A percentile compares a stretch with the other conserved stretches of the same genome.
Conservation (phyloP, 2,329 filamentous ascomycete species). For the Teratosphaeria viscida region DNA sequence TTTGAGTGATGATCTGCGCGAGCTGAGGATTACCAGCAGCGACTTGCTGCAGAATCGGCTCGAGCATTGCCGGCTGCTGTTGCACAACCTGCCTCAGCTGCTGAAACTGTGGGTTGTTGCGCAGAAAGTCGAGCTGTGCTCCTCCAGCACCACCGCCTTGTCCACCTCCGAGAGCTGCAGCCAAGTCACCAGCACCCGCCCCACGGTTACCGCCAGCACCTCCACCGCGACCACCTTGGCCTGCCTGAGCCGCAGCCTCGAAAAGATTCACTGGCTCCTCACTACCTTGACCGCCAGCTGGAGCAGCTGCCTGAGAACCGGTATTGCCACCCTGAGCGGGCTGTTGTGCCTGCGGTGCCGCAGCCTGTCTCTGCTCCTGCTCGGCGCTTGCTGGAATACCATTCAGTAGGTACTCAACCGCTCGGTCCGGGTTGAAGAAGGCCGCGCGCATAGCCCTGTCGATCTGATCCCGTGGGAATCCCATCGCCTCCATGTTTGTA, state of each 20-base stretch:
- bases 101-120: slow-evolving; percentile 95
- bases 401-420: slow-evolving; percentile 87
- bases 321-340: slow-evolving; percentile 30
- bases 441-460: slow-evolving; percentile 92
- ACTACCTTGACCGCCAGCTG: slow-evolving; percentile 29
- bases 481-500: slow-evolving; percentile 94
- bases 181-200: slow-evolving; percentile 29
- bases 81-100: slow-evolving; percentile 95
- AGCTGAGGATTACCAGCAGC: slow-evolving; percentile 90
- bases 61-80: slow-evolving; percentile 95
- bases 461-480: slow-evolving; percentile 78
- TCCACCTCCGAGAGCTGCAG: slow-evolving; percentile 24
- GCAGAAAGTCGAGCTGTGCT: slow-evolving; percentile 77
- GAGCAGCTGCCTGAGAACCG: slow-evolving; percentile 12
- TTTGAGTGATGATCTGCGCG: slow-evolving; percentile 79
- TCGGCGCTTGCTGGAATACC: slow-evolving; percentile 82
- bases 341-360: slow-evolving; percentile 31
- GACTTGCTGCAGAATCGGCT: slow-evolving; percentile 93
- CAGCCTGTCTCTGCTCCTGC: slow-evolving; percentile 53
- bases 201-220: slow-evolving; percentile 33
- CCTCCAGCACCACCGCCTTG: slow-evolving; percentile 42
- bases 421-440: slow-evolving; percentile 93
- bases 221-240: slow-evolving; percentile 17
- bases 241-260: slow-evolving; percentile 70
- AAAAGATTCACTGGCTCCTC: slow-evolving; percentile 76